phyloP scores from a whole-genome alignment of 805 yeast species.

The Lipomyces kockii region DNA sequence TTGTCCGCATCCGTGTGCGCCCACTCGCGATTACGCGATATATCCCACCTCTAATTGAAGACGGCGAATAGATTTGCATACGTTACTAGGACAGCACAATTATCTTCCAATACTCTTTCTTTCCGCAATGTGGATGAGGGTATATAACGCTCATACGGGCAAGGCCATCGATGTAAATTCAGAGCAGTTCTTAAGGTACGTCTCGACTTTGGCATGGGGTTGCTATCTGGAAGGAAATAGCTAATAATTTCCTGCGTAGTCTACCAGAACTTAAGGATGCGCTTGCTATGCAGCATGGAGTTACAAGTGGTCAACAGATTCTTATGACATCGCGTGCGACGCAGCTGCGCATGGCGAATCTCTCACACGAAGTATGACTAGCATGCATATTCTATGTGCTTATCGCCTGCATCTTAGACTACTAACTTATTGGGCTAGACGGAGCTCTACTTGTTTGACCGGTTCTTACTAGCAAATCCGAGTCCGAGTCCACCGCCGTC shows the following conservation, averaged over 20 bases:
- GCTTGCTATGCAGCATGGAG: conserved; percentile 22
- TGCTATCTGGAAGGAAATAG: background rate
- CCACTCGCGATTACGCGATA: background rate
- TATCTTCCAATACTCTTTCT: background rate
- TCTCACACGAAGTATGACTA: conserved; percentile 26
- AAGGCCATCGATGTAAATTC: conserved; percentile 22
- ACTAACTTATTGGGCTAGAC: conserved; percentile 14
- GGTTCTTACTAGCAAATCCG: conserved; percentile 29
- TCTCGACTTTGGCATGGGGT: background rate
- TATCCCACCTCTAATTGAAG: background rate
- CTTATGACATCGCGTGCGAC: conserved; percentile 36
- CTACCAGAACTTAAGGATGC: conserved; percentile 30
- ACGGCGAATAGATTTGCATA: background rate
- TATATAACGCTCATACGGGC: conserved; percentile 36
- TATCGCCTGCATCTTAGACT: background rate
- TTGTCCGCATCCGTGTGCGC: background rate
- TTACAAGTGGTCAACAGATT: conserved; percentile 29
- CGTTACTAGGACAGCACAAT: background rate
- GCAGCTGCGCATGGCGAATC: conserved; percentile 30
- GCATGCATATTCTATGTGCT: background rate
- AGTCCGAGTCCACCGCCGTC: conserved; percentile 31
- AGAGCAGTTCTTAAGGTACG: conserved; percentile 26
- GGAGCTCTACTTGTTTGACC: conserved; percentile 32
- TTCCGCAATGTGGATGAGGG: conserved; percentile 21
- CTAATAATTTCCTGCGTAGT: conserved; percentile 7